These are phyloP conservation scores for Voacanga thouarsii DNA, from an alignment of 257 asterid species.

Conservation along the genomic window DNA sequence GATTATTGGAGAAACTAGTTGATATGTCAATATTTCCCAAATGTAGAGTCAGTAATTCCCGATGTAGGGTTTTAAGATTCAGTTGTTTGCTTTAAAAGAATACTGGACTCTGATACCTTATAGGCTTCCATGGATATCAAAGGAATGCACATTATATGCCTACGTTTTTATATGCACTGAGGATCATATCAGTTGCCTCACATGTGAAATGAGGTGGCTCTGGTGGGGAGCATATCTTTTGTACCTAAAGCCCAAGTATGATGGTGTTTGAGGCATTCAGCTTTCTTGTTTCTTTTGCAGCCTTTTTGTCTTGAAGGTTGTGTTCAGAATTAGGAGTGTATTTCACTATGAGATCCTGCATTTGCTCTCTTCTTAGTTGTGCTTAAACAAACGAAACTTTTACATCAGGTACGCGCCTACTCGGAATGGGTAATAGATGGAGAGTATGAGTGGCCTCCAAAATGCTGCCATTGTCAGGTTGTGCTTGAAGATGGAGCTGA, in stretches of 20 bases:
- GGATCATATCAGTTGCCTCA: neutral
- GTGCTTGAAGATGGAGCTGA: slow-evolving; percentile 67
- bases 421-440: slow-evolving; percentile 99
- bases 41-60: neutral
- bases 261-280: neutral
- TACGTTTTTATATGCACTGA: neutral
- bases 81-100: neutral
- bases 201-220: neutral
- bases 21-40: neutral
- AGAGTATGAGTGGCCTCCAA: slow-evolving; percentile 98
- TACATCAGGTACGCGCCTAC: slow-evolving; percentile 64
- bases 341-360: neutral
- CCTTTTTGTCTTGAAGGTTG: neutral
- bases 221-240: neutral
- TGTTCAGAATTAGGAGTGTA: neutral
- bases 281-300: neutral
- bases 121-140: neutral
- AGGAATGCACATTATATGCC: neutral
- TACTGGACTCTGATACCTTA: neutral
- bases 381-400: slow-evolving; percentile 2
- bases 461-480: slow-evolving; percentile 77
- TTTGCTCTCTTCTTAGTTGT: neutral
- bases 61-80: neutral
- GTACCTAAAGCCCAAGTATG: neutral
- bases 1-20: neutral